These are phyloP conservation scores for Millerozyma miso DNA, from an alignment of 805 yeast genomes.

Conservation along the genomic window DNA sequence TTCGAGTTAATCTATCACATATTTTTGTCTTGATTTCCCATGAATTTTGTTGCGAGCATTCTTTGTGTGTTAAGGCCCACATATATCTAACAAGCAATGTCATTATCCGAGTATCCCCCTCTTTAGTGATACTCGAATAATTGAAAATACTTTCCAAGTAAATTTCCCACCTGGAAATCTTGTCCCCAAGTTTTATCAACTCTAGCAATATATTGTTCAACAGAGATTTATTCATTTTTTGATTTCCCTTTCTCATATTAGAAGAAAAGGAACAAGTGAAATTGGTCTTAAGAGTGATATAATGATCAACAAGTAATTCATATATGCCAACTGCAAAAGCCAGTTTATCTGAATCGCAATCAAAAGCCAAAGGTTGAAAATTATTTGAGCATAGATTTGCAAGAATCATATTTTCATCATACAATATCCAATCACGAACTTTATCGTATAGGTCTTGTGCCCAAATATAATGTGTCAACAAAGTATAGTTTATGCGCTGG, in stretches of 20 bases:
- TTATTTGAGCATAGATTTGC: constrained; percentile 3
- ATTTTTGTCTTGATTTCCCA: constrained; percentile 29
- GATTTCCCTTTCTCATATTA: constrained; percentile 13
- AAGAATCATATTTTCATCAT: constrained; percentile 21
- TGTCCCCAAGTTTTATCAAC: constrained; percentile 34
- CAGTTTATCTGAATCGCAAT: constrained; percentile 8
- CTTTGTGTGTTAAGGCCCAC: constrained; percentile 33
- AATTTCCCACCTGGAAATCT: constrained; percentile 47
- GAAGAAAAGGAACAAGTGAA: constrained; percentile 15
- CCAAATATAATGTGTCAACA: constrained; percentile 39
- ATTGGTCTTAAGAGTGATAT: constrained; percentile 28
- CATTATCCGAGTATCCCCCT: neutral
- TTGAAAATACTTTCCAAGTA: constrained; percentile 26
- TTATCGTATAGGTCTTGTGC: constrained; percentile 26
- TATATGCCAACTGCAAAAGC: constrained; percentile 34
- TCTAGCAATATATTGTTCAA: constrained; percentile 35
- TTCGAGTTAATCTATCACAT: constrained; percentile 16
- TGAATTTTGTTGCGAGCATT: constrained; percentile 23
- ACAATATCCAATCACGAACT: constrained; percentile 33
- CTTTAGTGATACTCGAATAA: neutral
- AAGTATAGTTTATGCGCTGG: too few species aligned
- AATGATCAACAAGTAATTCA: constrained; percentile 45
- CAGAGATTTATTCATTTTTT: constrained; percentile 21
- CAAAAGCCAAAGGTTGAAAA: neutral
- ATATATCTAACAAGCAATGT: constrained; percentile 14